A percentile compares a stretch with the other conserved stretches of the same genome.
Evolutionary conservation across 1,284 basidiomycete genomes (phyloP).

Genomic region (Ganoderma leucocontextum): DNA sequence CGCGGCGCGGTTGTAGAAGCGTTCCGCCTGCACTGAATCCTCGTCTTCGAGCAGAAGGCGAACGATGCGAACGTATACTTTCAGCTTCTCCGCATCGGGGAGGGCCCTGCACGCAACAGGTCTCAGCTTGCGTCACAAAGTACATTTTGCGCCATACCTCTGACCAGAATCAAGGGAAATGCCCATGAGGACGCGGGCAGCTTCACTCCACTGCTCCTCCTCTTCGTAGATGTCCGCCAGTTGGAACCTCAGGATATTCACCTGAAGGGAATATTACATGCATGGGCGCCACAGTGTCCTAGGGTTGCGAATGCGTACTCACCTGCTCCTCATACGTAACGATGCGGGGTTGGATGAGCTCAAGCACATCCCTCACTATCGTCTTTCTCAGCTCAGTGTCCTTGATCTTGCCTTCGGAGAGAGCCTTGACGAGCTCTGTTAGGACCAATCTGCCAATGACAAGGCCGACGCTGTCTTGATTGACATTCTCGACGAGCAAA

Average conservation of each 20-base stretch:
- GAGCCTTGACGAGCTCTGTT: conserved; percentile 77
- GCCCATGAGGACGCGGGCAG: conserved; percentile 90
- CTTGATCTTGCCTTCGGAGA: conserved; percentile 63
- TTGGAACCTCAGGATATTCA: conserved; percentile 84
- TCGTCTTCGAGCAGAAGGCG: conserved; percentile 95
- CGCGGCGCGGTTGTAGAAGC: conserved; percentile 96
- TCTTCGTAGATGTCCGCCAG: conserved; percentile 89
- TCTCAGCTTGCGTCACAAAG: conserved; percentile 2
- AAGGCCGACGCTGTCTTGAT: conserved; percentile 81
- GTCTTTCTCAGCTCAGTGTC: conserved; percentile 68
- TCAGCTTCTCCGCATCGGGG: conserved; percentile 87
- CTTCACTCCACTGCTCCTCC: conserved; percentile 93
- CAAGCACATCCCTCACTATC: conserved; percentile 77
- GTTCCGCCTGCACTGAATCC: conserved; percentile 93
- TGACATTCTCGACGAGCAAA: conserved; percentile 76
- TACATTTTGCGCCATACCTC: conserved; percentile 58
- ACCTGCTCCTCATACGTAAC: conserved; percentile 97
- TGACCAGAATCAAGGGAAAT: conserved; percentile 94
- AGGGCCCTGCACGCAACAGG: conserved; percentile 57
- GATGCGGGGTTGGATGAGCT: conserved; percentile 76
- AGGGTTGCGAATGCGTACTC: conserved; percentile 40
- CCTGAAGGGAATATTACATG: conserved; percentile 53
- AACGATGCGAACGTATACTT: conserved; percentile 93
- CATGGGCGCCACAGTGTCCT: conserved; percentile 22
- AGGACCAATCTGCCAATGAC: conserved; percentile 88